phyloP scores from a whole-genome alignment of 257 asterid genomes.

The Scutellaria barbata region DNA sequence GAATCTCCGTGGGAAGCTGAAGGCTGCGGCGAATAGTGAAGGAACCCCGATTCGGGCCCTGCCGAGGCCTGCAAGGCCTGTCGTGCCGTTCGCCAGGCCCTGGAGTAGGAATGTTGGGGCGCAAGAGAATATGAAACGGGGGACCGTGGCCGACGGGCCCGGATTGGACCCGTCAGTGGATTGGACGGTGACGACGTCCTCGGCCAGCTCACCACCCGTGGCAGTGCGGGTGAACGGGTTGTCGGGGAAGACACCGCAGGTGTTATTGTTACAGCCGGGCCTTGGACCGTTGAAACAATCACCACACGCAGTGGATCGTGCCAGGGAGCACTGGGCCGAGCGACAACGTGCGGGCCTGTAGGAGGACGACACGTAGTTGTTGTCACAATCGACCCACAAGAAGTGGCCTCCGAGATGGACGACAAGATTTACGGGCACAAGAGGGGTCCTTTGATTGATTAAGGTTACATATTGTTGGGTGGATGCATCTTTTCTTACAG shows the following conservation, averaged over 20 bases:
- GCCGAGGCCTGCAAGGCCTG: conserved; percentile 65
- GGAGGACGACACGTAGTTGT: conserved; percentile 54
- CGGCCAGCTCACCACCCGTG: conserved; percentile 59
- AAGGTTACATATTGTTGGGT: conserved; percentile 63
- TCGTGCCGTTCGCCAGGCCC: conserved; percentile 52
- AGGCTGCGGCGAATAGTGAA: conserved; percentile 51
- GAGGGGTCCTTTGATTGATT: conserved; percentile 63
- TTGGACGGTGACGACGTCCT: conserved; percentile 53
- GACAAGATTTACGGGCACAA: conserved; percentile 52
- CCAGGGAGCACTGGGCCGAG: conserved; percentile 59
- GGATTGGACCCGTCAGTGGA: conserved; percentile 58
- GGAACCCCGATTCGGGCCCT: conserved; percentile 55
- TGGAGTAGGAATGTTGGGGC: conserved; percentile 44
- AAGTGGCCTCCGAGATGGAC: conserved; percentile 72
- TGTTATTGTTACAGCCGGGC: conserved; percentile 68
- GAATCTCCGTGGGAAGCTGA: conserved; percentile 60
- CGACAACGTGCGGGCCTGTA: conserved; percentile 63
- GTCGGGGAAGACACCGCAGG: conserved; percentile 45
- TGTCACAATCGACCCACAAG: conserved; percentile 74
- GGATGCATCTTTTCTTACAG: conserved; percentile 58
- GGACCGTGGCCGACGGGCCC: conserved; percentile 39
- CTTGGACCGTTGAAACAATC: conserved; percentile 47
- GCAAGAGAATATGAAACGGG: conserved; percentile 52
- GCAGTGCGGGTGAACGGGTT: conserved; percentile 50
- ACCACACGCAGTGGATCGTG: conserved; percentile 45